These are phyloP conservation scores for Populus hybrid DNA, from an alignment of 441 rosid species.

Conservation along the genomic window DNA sequence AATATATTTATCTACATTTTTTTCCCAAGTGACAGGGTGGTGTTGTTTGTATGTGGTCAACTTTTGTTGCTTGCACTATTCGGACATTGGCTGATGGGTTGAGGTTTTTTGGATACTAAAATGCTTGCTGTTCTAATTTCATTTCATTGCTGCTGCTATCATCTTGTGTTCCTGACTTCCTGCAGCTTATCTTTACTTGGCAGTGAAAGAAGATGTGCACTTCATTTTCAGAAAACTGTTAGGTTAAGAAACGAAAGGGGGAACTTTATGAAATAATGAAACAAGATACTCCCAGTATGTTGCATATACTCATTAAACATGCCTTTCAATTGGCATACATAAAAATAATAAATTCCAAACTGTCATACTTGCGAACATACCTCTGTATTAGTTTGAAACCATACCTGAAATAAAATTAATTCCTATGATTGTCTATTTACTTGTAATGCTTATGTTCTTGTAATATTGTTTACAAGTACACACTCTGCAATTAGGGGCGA, in stretches of 20 bases:
- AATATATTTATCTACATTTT: slow-evolving; percentile 5
- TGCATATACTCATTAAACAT: neutral
- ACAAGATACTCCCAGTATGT: neutral
- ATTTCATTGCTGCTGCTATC: neutral
- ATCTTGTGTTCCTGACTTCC: neutral
- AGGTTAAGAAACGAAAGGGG: neutral
- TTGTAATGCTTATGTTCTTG: neutral
- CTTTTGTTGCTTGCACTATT: neutral
- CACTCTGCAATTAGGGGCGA: neutral
- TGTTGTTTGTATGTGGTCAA: neutral
- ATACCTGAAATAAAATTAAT: neutral
- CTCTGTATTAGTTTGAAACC: neutral
- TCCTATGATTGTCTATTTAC: neutral
- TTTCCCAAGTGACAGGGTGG: neutral
- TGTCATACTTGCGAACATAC: neutral
- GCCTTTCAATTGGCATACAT: neutral
- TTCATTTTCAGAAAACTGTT: neutral
- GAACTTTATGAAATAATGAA: neutral
- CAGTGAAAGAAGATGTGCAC: neutral
- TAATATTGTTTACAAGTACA: neutral
- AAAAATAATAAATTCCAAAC: neutral
- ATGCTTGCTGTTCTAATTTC: neutral
- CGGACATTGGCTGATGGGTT: neutral
- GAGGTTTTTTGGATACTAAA: neutral
- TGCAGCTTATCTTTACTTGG: neutral